Percentiles rank a stretch among this genome's conserved stretches.
Evolutionary conservation across 1,139 yeast genomes (phyloP).

Genomic region (Diutina sp.): DNA sequence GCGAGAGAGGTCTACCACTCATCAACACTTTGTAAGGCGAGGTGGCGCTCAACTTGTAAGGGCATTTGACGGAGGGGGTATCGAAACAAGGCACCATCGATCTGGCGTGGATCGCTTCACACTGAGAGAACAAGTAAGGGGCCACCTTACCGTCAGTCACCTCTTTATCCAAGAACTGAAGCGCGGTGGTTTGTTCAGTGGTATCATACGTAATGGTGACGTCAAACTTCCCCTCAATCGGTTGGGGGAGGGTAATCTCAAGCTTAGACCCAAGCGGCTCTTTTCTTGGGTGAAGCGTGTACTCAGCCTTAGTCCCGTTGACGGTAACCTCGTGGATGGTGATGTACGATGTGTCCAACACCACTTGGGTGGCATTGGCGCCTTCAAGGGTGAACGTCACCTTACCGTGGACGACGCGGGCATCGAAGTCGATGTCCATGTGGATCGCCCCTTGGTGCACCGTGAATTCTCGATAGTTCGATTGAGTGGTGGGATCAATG

Average conservation of each 20-base stretch:
- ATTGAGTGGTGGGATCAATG: background rate
- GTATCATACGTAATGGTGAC: background rate
- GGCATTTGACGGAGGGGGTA: background rate
- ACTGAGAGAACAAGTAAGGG: background rate
- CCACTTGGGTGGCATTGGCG: constrained; percentile 3
- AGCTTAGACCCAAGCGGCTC: background rate
- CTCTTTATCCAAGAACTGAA: constrained; percentile 1
- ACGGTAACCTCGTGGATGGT: background rate
- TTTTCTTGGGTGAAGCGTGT: background rate
- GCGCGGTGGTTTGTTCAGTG: background rate
- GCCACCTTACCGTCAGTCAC: background rate
- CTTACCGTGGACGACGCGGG: background rate
- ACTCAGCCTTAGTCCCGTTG: background rate
- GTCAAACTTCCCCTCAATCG: background rate
- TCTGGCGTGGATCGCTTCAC: background rate
- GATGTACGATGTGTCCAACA: background rate
- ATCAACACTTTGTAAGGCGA: background rate
- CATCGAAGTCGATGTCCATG: constrained; percentile 1
- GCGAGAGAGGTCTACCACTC: constrained; percentile 3
- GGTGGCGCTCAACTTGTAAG: constrained; percentile 1
- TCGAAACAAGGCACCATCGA: constrained; percentile 1
- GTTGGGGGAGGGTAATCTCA: constrained; percentile 5
- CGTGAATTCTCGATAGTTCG: background rate
- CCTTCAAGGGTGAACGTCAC: background rate
- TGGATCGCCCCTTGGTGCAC: background rate